Conservation (phyloP, 1,284 basidiomycete genomes). For the Trametes pubescens region DNA sequence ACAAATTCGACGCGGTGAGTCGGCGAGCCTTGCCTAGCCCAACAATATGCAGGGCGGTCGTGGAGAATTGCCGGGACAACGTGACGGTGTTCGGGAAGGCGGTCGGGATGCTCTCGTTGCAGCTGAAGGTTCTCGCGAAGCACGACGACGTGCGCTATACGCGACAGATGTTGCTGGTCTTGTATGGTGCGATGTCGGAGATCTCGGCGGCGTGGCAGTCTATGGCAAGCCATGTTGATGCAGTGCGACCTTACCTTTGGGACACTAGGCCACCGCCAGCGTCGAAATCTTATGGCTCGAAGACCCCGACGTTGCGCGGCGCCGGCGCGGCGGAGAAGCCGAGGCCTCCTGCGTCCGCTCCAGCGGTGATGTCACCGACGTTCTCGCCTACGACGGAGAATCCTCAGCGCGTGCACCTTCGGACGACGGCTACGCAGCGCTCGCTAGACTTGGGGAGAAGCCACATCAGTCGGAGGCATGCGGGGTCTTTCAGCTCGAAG, state of each 20-base stretch:
- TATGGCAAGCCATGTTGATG: constrained; percentile 78
- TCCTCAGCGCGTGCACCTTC: constrained; percentile 31
- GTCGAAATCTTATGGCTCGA: constrained; percentile 37
- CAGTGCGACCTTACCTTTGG: constrained; percentile 73
- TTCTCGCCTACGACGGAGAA: constrained; percentile 34
- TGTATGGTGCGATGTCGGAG: constrained; percentile 93
- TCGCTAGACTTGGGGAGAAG: constrained; percentile 40
- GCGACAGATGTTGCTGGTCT: constrained; percentile 85
- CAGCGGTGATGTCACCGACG: constrained; percentile 37
- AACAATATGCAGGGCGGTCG: constrained; percentile 78
- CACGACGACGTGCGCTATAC: constrained; percentile 90
- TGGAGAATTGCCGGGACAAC: constrained; percentile 88
- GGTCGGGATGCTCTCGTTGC: constrained; percentile 82
- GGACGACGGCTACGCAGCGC: constrained; percentile 34
- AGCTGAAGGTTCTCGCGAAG: constrained; percentile 80
- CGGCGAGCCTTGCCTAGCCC: constrained; percentile 76
- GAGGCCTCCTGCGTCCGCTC: constrained; percentile 38
- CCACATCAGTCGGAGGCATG: constrained; percentile 78
- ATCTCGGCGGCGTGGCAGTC: constrained; percentile 87
- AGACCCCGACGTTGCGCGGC: constrained; percentile 33
- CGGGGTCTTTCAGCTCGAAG: constrained; percentile 91
- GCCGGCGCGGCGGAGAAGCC: constrained; percentile 23
- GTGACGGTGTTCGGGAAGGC: constrained; percentile 90
- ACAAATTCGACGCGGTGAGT: constrained; percentile 90
- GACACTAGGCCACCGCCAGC: constrained; percentile 49